Evolutionary conservation across 352 stramenopile genomes (phyloP), one percentile per base, ranked within the genome.

Genomic region (Globisporangium splendens): DNA sequence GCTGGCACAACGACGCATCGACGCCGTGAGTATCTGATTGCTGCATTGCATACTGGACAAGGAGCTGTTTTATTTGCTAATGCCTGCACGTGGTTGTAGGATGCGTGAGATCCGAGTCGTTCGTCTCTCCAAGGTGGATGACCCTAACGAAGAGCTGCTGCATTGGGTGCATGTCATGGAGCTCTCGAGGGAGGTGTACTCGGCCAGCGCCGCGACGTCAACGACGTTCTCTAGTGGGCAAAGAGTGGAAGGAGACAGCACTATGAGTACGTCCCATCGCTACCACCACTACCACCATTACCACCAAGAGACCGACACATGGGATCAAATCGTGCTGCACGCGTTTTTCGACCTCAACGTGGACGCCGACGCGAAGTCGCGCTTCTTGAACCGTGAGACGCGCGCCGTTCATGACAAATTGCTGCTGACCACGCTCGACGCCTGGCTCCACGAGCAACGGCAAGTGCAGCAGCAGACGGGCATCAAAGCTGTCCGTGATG

Each of bases 71-170:
- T 4, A 8, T 35, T 35, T 35, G 28, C 39, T 44, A 44, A 44
- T 8, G 1, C 39, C 39, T 44, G 12, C 1, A 44, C 12, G 39
- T 12, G n/a, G n/a, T 14, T 35, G 28, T 24, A 83, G 74, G 6
- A 51, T 54, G 3, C 72, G 82, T 21, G 83, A 93, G 62, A 63
- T 93, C 24, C 79, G 83, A 42, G 65, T 90, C 7, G 54, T 75
- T 17, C 71, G 73, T 18, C 75, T 89, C 33, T 63, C 56, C 28
- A 73, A 69, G 22, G 46, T 91, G 2, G 55, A 66, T 3, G 80
- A 94, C 41, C 66, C 83, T 20, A 93, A 94, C 51, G 75, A 89
- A 61, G 85, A 94, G 49, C n/a, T 87, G 33, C 65, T 91, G 28
- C 70, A 93, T 49, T 94, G 85, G 85, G 41, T 69, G 15, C 69